Conservation (phyloP, 768 basidiomycete species). For the Pholiota molesta region DNA sequence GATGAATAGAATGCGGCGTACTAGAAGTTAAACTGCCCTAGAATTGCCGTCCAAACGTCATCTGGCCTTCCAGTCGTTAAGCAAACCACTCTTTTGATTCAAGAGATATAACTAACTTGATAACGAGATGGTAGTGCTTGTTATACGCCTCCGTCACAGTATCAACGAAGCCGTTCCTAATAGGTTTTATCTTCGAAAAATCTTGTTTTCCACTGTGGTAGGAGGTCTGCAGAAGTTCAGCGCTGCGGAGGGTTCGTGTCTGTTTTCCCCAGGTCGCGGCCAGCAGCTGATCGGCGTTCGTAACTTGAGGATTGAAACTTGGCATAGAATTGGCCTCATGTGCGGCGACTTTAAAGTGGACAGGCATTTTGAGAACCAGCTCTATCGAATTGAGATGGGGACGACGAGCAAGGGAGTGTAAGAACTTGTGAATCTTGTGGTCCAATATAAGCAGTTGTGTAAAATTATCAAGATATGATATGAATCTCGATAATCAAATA, state of each 20-base stretch:
- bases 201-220: background rate
- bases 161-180: conserved; percentile 14
- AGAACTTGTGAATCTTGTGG: no score
- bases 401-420: no score
- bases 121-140: conserved; percentile 3
- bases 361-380: background rate
- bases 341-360: background rate
- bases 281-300: background rate
- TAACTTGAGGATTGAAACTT: background rate
- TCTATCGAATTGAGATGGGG: background rate
- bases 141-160: conserved; percentile 14
- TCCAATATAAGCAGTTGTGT: no score
- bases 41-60: conserved; percentile 7
- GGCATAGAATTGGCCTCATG: background rate
- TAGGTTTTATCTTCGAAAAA: conserved; percentile 2
- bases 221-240: background rate
- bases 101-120: background rate
- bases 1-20: background rate
- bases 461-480: no score
- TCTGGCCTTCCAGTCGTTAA: background rate
- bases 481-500: no score
- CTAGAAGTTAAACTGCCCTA: conserved; percentile 6
- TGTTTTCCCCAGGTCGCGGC: background rate
- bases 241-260: background rate
- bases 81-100: no score